These are phyloP conservation scores for Strobilomyces dryophilus DNA, from an alignment of 768 basidiomycete species.

Conservation along the genomic window DNA sequence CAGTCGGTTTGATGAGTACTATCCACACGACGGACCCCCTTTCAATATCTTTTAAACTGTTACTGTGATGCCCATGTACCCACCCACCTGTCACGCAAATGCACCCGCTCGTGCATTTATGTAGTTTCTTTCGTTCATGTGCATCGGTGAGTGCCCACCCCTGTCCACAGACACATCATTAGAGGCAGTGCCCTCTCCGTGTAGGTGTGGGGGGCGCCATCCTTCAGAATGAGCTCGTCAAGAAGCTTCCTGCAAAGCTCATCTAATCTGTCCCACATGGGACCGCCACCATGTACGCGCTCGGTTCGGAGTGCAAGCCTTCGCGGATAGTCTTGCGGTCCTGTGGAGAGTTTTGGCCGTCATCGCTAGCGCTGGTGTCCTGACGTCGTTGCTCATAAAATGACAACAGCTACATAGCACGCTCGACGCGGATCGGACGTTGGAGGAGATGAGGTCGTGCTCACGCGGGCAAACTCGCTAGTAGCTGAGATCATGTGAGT, in stretches of 20 bases:
- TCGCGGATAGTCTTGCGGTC: neutral
- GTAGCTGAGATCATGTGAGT: too few relatives aligned
- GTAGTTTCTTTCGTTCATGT: conserved; percentile 11
- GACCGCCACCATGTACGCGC: neutral
- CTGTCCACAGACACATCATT: neutral
- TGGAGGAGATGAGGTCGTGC: neutral
- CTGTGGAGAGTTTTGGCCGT: neutral
- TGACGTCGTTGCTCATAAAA: neutral
- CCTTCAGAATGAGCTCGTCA: neutral
- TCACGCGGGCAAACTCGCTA: too few relatives aligned
- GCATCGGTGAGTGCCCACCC: conserved; percentile 25
- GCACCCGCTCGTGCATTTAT: neutral
- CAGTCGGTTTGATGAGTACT: conserved; percentile 33
- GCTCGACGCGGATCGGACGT: neutral
- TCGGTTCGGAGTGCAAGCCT: neutral
- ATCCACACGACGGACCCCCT: conserved; percentile 9
- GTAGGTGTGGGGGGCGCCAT: neutral
- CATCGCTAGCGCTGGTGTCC: neutral
- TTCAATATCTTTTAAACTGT: neutral
- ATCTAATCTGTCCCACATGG: neutral
- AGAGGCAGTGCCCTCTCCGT: neutral
- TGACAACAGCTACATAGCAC: neutral
- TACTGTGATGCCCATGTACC: conserved; percentile 4
- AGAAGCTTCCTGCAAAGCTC: neutral
- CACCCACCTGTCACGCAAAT: neutral